Conservation (phyloP, 202 grass and related monocot genomes). For the Carex arenaria region DNA sequence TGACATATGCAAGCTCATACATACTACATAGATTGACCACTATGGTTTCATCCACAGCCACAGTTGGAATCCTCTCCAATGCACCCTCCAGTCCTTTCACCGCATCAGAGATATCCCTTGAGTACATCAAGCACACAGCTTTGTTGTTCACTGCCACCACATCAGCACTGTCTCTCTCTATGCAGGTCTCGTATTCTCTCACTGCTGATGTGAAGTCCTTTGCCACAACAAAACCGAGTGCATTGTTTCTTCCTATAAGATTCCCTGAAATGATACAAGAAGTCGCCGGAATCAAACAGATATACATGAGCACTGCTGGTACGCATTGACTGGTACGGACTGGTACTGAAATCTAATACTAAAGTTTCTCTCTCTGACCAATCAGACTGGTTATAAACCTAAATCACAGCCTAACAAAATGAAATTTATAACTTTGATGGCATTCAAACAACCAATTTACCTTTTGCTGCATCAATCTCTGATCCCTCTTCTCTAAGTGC, state of each 20-base stretch:
- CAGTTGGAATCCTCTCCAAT: conserved; percentile 71
- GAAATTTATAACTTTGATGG: neutral
- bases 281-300: neutral
- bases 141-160: conserved; percentile 89
- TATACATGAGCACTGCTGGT: neutral
- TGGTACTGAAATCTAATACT: neutral
- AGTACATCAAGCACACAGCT: conserved; percentile 94
- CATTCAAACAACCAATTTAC: conserved; percentile 14
- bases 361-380: neutral
- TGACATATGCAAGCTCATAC: conserved; percentile 95
- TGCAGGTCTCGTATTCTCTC: conserved; percentile 90
- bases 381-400: neutral
- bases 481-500: conserved; percentile 3
- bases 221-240: conserved; percentile 62
- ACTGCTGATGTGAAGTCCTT: conserved; percentile 85
- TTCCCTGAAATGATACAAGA: conserved; percentile 29
- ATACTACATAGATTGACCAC: conserved; percentile 94
- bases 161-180: conserved; percentile 58
- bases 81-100: conserved; percentile 88
- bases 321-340: neutral
- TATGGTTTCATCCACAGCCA: conserved; percentile 71
- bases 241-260: conserved; percentile 67
- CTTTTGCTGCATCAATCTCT: conserved; percentile 4
- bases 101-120: conserved; percentile 73
- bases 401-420: neutral